Percentiles rank a stretch among this genome's conserved stretches.
Evolutionary conservation across 1,139 yeast genomes (phyloP).

Genomic region (Protomyces lactucae-debilis): DNA sequence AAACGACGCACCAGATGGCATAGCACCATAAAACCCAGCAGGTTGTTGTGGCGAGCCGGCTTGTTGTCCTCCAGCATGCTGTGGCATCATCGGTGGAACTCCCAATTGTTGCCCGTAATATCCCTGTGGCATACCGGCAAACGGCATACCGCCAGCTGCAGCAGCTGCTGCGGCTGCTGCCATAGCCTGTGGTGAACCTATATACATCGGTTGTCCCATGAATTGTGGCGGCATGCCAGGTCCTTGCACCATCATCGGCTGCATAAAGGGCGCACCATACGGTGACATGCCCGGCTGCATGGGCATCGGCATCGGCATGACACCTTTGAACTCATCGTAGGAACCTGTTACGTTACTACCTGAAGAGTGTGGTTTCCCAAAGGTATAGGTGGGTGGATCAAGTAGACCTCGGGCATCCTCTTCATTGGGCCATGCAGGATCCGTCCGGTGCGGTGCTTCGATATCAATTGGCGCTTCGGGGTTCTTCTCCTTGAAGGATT

Average conservation of each 20-base stretch:
- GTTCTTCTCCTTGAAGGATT: slow-evolving; percentile 14
- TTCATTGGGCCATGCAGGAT: slow-evolving; percentile 29
- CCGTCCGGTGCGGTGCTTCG: slow-evolving; percentile 26
- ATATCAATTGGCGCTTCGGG: slow-evolving; percentile 17
- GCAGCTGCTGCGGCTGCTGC: slow-evolving; percentile 16
- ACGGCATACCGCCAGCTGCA: slow-evolving; percentile 29
- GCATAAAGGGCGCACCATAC: neutral
- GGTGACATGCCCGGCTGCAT: neutral
- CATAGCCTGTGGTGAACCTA: slow-evolving; percentile 11
- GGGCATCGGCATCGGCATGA: neutral
- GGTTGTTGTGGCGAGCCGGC: neutral
- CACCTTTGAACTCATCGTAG: neutral
- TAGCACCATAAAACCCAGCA: neutral
- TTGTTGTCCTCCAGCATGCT: neutral
- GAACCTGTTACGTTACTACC: neutral
- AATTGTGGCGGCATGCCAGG: neutral
- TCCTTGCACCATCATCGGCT: neutral
- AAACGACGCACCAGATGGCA: too few relatives aligned
- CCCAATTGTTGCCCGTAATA: slow-evolving; percentile 6
- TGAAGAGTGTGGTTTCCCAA: neutral
- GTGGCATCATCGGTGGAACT: slow-evolving; percentile 21
- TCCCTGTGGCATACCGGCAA: slow-evolving; percentile 21
- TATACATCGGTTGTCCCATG: neutral
- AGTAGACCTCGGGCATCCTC: slow-evolving; percentile 10
- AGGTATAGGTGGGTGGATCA: slow-evolving; percentile 7